Base-by-base conservation (phyloP, 345 rosid genomes). In the Brassica rapa region DNA sequence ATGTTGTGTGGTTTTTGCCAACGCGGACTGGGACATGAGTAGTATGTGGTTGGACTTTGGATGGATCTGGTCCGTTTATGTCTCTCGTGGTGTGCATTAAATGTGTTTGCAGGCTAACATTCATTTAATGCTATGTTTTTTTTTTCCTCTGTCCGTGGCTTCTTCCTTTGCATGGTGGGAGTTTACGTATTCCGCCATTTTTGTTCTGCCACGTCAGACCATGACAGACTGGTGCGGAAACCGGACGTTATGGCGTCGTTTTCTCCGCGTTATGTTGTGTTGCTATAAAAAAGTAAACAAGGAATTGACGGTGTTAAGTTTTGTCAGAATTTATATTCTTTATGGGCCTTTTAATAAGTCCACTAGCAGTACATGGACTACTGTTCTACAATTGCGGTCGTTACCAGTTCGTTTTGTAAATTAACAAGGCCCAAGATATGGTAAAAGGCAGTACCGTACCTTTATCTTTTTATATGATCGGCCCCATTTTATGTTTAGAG, bases 1-100 rank as follows among this genome's bases (percentile, higher is more conserved):
- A 66, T 74, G 64, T 30, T 74, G 75, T 59, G 32, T 35, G 10
- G 41, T 1, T 29, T 70, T 30, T 39, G 11, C 43, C 8, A 59
- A 64, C 72, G 68, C 67, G 51, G 8, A 23, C 27, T 57, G 32
- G n/a, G 66, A 12, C 37, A 19, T 57, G 24, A n/a, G 71, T 39
- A 62, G 76, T 23, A 59, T 59, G 63, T 51, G 60, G 77, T 56
- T 71, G 66, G 77, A 57, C 27, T 60, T 56, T 72, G 73, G 64
- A 59, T 80, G 61, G 79, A 69, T 80, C 53, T 73, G 78, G 71
- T 68, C 76, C 33, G 66, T 73, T 72, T 73, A 19, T 74, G 75
- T 74, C 62, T 61, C 70, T 51, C 79, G 62, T 74, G 79, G 69
- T 37, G 16, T 61, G 83, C 83, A 80, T 74, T 80, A 62, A 80